phyloP scores from a whole-genome alignment of 345 rosid species.

The Physaria fendleri region DNA sequence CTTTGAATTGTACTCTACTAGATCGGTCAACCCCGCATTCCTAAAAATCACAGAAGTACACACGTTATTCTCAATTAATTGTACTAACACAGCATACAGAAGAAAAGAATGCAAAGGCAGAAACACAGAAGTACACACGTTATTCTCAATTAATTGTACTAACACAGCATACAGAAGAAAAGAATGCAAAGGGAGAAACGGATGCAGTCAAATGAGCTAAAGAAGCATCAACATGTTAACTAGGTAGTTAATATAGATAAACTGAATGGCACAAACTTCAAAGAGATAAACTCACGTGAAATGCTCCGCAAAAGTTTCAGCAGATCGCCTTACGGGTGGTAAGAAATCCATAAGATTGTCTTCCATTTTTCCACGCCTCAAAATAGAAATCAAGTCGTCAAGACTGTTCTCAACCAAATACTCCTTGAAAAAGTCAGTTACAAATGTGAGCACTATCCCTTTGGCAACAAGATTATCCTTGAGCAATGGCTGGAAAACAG shows the following conservation, averaged over 20 bases:
- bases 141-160: too few relatives aligned
- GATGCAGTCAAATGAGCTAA: neutral
- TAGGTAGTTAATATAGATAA: too few relatives aligned
- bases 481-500: conserved; percentile 93
- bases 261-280: neutral
- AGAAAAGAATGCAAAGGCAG: too few relatives aligned
- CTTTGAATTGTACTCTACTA: conserved; percentile 98
- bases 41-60: conserved; percentile 64
- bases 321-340: conserved; percentile 77
- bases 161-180: too few relatives aligned
- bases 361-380: conserved; percentile 94
- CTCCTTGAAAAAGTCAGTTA: conserved; percentile 94
- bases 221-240: too few relatives aligned
- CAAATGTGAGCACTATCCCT: conserved; percentile 93
- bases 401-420: conserved; percentile 90
- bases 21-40: conserved; percentile 69
- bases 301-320: conserved; percentile 89
- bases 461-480: conserved; percentile 98
- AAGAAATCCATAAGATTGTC: conserved; percentile 78
- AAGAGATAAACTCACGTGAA: conserved; percentile 60
- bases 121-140: too few relatives aligned
- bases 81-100: too few relatives aligned
- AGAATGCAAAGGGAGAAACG: too few relatives aligned
- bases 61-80: too few relatives aligned
- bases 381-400: conserved; percentile 82